Evolutionary conservation across 179 eudicot species (phyloP).

Genomic region (Sideroxylon spinosum): DNA sequence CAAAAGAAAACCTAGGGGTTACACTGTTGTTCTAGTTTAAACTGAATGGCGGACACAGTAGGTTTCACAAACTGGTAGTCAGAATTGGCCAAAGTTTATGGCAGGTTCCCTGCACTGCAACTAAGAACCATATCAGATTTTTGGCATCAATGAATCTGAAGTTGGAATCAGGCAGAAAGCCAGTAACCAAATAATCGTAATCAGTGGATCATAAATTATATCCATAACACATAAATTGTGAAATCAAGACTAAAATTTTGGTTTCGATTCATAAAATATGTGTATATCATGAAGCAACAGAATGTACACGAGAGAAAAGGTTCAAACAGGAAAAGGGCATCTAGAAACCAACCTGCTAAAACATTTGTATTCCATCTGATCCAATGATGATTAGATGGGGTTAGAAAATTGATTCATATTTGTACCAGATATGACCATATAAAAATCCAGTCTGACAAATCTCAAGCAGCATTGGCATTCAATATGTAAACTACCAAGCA

Average conservation of each 20-base stretch:
- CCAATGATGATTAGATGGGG: not conserved
- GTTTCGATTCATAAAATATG: not conserved
- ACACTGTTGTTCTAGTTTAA: too few species aligned
- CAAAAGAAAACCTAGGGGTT: too few species aligned
- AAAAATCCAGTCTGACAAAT: not conserved
- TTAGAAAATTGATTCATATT: constrained; percentile 1
- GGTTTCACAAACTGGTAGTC: not conserved
- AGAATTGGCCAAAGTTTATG: not conserved
- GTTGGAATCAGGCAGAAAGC: not conserved
- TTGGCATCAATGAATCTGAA: not conserved
- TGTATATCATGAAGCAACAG: not conserved
- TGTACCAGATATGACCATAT: not conserved
- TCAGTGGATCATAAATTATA: too few species aligned
- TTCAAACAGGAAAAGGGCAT: not conserved
- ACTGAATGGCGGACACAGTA: too few species aligned
- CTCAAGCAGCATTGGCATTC: constrained; percentile 5
- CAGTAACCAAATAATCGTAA: constrained; percentile 1
- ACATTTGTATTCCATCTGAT: not conserved
- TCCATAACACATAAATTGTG: not conserved
- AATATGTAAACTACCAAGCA: not conserved
- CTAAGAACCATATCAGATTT: not conserved
- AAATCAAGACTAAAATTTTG: not conserved
- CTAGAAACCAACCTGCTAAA: not conserved
- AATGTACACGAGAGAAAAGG: not conserved
- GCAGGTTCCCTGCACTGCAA: too few species aligned